phyloP scores from a whole-genome alignment of 352 stramenopile species.

The Phytopythium sindhum region DNA sequence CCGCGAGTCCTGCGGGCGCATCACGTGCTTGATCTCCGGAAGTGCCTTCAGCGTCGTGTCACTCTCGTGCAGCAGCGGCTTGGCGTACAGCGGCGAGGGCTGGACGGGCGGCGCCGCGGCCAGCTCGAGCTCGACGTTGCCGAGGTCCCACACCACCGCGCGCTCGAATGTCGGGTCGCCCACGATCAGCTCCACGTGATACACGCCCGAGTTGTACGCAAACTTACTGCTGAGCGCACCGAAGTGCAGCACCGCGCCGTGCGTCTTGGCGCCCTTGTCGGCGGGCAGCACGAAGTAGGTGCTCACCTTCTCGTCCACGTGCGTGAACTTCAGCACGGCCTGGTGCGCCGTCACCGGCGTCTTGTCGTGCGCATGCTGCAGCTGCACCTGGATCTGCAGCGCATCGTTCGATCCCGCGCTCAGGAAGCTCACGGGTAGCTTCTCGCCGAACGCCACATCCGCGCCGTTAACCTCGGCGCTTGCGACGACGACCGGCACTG shows the following conservation, averaged over 20 bases:
- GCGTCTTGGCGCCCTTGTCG: slow-evolving; percentile 28
- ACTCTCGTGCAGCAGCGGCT: slow-evolving; percentile 81
- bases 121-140: slow-evolving; percentile 65
- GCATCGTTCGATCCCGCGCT: slow-evolving; percentile 56
- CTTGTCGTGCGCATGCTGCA: slow-evolving; percentile 59
- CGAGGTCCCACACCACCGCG: slow-evolving; percentile 69
- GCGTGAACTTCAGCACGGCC: slow-evolving; percentile 74
- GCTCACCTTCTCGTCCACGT: slow-evolving; percentile 45
- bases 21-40: slow-evolving; percentile 86
- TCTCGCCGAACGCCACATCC: slow-evolving; percentile 44
- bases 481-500: slow-evolving; percentile 55
- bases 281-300: slow-evolving; percentile 74
- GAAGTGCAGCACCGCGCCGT: slow-evolving; percentile 54
- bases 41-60: slow-evolving; percentile 84
- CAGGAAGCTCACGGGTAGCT: slow-evolving; percentile 46
- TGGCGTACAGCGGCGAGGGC: slow-evolving; percentile 83
- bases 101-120: slow-evolving; percentile 48
- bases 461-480: slow-evolving; percentile 53
- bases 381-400: slow-evolving; percentile 51
- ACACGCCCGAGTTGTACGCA: slow-evolving; percentile 64
- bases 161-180: slow-evolving; percentile 78
- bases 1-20: slow-evolving; percentile 70
- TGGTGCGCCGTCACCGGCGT: slow-evolving; percentile 62
- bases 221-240: slow-evolving; percentile 74
- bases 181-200: slow-evolving; percentile 73